phyloP scores from a whole-genome alignment of 331 rosid genomes.

The Dryas integrifolia region DNA sequence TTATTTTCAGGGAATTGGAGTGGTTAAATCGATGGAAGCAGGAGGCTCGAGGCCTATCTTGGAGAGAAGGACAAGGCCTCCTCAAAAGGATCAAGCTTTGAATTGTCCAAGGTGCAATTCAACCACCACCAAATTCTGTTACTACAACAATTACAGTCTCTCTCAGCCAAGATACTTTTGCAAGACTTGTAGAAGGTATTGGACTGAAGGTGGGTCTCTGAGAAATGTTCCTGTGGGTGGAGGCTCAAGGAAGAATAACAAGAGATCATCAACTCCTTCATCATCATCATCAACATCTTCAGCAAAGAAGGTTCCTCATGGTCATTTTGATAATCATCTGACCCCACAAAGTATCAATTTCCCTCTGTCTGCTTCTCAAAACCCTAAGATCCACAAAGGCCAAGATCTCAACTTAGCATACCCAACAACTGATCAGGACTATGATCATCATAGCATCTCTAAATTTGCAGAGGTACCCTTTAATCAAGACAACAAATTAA shows the following conservation, averaged over 20 bases:
- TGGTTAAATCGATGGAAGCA: conserved; percentile 56
- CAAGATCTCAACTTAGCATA: conserved; percentile 88
- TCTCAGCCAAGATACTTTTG: conserved; percentile 88
- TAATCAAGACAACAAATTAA: conserved; percentile 8
- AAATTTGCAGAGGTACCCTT: conserved; percentile 43
- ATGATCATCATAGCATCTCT: conserved; percentile 41
- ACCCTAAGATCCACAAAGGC: conserved; percentile 75
- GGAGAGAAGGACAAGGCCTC: conserved; percentile 72
- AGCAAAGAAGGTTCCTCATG: conserved; percentile 43
- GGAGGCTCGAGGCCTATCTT: conserved; percentile 46
- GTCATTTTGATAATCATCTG: conserved; percentile 30
- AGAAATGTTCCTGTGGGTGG: conserved; percentile 94
- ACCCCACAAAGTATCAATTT: conserved; percentile 21
- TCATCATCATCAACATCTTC: conserved; percentile 32
- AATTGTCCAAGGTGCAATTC: conserved; percentile 95
- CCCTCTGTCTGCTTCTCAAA: conserved; percentile 55
- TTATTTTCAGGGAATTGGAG: conserved; percentile 64
- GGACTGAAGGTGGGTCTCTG: conserved; percentile 93
- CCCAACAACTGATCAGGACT: conserved; percentile 49
- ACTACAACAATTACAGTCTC: conserved; percentile 82
- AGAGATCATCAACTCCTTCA: conserved; percentile 46
- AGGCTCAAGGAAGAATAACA: conserved; percentile 80
- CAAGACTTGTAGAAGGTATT: conserved; percentile 86
- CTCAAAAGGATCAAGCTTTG: conserved; percentile 76
- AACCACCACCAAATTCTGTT: conserved; percentile 86